Evolutionary conservation across 768 basidiomycete species (phyloP).

Genomic region (Suillus americanus): DNA sequence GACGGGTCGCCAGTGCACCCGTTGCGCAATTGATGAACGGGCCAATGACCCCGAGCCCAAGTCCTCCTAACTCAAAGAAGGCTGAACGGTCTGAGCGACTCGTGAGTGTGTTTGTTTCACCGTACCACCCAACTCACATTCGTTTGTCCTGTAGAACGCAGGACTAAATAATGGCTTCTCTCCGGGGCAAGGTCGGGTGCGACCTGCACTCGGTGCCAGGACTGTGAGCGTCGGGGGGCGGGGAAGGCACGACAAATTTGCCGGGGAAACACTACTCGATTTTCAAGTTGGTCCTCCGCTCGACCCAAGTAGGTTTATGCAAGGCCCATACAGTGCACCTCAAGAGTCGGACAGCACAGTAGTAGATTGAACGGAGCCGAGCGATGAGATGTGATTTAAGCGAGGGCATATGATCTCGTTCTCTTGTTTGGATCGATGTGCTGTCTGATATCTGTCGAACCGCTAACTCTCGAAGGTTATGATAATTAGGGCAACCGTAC

Average conservation of each 20-base stretch:
- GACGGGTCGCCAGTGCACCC: constrained; percentile 44
- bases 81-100: constrained; percentile 4
- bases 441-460: neutral
- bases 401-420: neutral
- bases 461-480: neutral
- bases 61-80: constrained; percentile 6
- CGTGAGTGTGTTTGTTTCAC: constrained; percentile 3
- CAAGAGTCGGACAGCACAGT: constrained; percentile 4
- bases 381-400: neutral
- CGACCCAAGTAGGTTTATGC: constrained; percentile 7
- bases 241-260: constrained; percentile 1
- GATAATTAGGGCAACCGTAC: neutral
- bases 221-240: constrained; percentile 14
- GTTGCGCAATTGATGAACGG: constrained; percentile 8
- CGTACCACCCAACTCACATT: neutral
- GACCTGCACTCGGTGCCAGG: constrained; percentile 1
- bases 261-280: constrained; percentile 20
- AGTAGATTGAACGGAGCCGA: neutral
- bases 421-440: constrained; percentile 4
- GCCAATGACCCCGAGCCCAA: constrained; percentile 13
- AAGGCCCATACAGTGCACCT: neutral
- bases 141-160: constrained; percentile 6
- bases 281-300: constrained; percentile 4
- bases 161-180: constrained; percentile 8
- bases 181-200: constrained; percentile 6